phyloP scores from a whole-genome alignment of 352 stramenopile genomes.

The Phytophthora pistaciae region DNA sequence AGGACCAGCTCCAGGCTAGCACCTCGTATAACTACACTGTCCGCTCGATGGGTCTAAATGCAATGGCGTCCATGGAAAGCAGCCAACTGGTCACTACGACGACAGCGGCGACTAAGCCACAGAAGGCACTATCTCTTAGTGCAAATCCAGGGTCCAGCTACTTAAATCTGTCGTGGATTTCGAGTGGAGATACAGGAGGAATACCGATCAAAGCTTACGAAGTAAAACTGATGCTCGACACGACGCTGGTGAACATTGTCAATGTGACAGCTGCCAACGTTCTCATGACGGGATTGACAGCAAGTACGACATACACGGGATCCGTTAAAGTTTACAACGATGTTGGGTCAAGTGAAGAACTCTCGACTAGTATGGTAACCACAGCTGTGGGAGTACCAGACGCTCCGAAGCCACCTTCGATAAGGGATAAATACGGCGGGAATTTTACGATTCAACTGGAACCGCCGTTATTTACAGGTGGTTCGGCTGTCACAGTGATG shows the following conservation, averaged over 20 bases:
- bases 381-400: constrained; percentile 25
- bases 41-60: constrained; percentile 46
- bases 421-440: constrained; percentile 54
- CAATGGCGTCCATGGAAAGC: constrained; percentile 53
- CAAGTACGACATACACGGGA: constrained; percentile 42
- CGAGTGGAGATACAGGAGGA: constrained; percentile 57
- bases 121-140: constrained; percentile 22
- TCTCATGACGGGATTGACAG: constrained; percentile 50
- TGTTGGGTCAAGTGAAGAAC: constrained; percentile 36
- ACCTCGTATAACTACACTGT: constrained; percentile 65
- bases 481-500: constrained; percentile 40
- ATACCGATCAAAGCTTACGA: constrained; percentile 48
- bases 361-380: constrained; percentile 37
- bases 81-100: constrained; percentile 42
- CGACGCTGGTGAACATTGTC: constrained; percentile 25
- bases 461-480: constrained; percentile 52
- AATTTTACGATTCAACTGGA: constrained; percentile 67
- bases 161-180: constrained; percentile 46
- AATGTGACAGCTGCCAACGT: constrained; percentile 23
- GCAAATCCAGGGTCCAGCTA: constrained; percentile 41
- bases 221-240: constrained; percentile 34
- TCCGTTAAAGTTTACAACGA: constrained; percentile 44
- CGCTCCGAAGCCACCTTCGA: constrained; percentile 33
- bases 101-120: constrained; percentile 42
- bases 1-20: constrained; percentile 31